Percentiles rank a stretch among this genome's conserved stretches.
Evolutionary conservation across 805 yeast genomes (phyloP).

Genomic region (Metschnikowia lunata): DNA sequence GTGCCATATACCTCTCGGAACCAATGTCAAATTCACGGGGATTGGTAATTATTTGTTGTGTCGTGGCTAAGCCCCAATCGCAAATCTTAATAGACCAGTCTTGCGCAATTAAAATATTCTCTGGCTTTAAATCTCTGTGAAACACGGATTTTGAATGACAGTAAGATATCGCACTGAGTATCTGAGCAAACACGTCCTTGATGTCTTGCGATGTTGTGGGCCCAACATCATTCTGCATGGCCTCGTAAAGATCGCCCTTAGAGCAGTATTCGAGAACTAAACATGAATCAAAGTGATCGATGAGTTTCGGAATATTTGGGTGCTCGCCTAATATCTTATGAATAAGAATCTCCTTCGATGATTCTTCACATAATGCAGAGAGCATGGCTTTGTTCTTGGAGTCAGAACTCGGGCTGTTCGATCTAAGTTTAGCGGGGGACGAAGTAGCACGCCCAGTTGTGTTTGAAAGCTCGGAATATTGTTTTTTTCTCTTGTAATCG

Average conservation of each 20-base stretch:
- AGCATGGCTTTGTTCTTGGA: conserved; percentile 23
- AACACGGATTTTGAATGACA: conserved; percentile 47
- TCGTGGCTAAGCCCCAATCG: conserved; percentile 59
- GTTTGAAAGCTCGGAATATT: conserved; percentile 15
- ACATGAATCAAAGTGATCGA: conserved; percentile 50
- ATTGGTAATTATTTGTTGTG: conserved; percentile 52
- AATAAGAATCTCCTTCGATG: conserved; percentile 63
- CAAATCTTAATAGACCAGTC: conserved; percentile 57
- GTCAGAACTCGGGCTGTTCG: conserved; percentile 12
- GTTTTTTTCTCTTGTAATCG: conserved; percentile 31
- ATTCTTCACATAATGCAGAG: conserved; percentile 45
- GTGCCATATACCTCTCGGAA: conserved; percentile 91
- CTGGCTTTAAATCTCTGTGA: conserved; percentile 58
- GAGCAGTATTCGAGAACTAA: conserved; percentile 74
- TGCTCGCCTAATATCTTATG: conserved; percentile 55
- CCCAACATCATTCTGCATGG: conserved; percentile 60
- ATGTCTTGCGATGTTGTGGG: conserved; percentile 57
- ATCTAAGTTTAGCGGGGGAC: conserved; percentile 32
- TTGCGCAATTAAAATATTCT: conserved; percentile 44
- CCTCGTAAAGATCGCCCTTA: conserved; percentile 83
- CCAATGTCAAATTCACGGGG: conserved; percentile 69
- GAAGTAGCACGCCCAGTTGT: conserved; percentile 27
- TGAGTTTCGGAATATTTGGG: conserved; percentile 43
- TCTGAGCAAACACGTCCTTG: conserved; percentile 49
- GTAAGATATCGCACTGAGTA: conserved; percentile 46